Conservation (phyloP, 2,329 filamentous ascomycete species). For the Cercospora sp. region DNA sequence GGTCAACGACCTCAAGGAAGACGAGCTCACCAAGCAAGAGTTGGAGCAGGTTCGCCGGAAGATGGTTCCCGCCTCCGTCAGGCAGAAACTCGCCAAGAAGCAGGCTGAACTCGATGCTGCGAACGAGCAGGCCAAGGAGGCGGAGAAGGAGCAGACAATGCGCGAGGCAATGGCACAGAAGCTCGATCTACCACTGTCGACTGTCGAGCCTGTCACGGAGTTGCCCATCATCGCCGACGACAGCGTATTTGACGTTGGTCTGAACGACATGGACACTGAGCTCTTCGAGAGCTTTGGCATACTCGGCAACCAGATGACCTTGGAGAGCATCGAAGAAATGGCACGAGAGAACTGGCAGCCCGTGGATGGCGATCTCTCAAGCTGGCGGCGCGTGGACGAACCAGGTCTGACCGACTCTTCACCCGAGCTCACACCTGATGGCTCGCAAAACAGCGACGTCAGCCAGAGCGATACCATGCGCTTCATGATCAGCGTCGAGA, state of each 20-base stretch:
- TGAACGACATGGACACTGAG: not conserved
- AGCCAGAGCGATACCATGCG: constrained; percentile 35
- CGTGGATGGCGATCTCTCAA: constrained; percentile 5
- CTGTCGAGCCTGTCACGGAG: constrained; percentile 1
- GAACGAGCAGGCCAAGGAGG: constrained; percentile 22
- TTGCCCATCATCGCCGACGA: constrained; percentile 10
- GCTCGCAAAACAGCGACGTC: constrained; percentile 44
- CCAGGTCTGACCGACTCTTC: constrained; percentile 10
- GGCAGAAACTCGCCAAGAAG: constrained; percentile 26
- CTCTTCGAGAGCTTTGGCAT: constrained; percentile 5
- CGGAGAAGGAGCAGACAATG: constrained; percentile 33
- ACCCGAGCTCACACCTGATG: constrained; percentile 34
- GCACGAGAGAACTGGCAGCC: not conserved
- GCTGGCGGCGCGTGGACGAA: constrained; percentile 9
- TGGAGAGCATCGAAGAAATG: constrained; percentile 14
- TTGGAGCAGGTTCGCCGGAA: constrained; percentile 19
- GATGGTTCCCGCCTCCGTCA: constrained; percentile 14
- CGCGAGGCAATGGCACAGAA: constrained; percentile 35
- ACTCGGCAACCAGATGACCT: constrained; percentile 10
- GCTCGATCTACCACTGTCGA: constrained; percentile 23
- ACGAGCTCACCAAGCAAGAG: constrained; percentile 21
- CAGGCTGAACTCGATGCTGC: constrained; percentile 21
- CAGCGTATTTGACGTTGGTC: constrained; percentile 16
- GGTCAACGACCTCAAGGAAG: constrained; percentile 20
- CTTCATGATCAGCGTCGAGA: constrained; percentile 24